phyloP scores from a whole-genome alignment of 495 filamentous ascomycete species.

The Lophiotrema nucula region DNA sequence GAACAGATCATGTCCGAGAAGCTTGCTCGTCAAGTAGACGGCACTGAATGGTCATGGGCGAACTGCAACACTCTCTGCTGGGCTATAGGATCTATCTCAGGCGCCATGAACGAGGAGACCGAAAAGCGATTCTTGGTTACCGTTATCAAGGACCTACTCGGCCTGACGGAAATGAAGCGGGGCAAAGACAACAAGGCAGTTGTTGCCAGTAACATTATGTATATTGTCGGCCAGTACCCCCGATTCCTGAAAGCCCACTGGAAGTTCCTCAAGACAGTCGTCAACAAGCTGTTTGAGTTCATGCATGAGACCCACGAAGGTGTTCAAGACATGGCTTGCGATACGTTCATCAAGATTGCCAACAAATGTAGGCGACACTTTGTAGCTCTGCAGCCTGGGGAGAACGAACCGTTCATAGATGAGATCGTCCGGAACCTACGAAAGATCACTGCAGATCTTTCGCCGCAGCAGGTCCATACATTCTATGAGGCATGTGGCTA shows the following conservation, averaged over 20 bases:
- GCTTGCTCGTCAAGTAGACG: conserved; percentile 88
- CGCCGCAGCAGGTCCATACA: conserved; percentile 95
- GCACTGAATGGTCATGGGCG: conserved; percentile 95
- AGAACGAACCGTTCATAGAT: conserved; percentile 95
- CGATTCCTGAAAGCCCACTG: conserved; percentile 98
- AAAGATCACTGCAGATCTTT: conserved; percentile 91
- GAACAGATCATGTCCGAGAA: conserved; percentile 99
- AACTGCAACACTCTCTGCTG: conserved; percentile 99
- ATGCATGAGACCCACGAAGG: conserved; percentile 99
- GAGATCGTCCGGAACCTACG: conserved; percentile 95
- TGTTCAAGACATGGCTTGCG: conserved; percentile 99
- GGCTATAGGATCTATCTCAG: conserved; percentile 97
- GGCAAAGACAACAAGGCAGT: conserved; percentile 99
- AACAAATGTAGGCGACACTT: conserved; percentile 98
- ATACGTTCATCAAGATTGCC: conserved; percentile 99
- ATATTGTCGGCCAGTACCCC: conserved; percentile 98
- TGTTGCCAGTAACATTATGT: conserved; percentile 99
- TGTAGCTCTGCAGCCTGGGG: conserved; percentile 90
- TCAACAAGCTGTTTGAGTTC: conserved; percentile 99
- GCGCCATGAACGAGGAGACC: conserved; percentile 99
- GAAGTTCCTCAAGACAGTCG: conserved; percentile 99
- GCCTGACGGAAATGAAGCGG: conserved; percentile 96
- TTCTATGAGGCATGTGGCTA: conserved; percentile 99
- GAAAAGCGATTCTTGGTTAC: conserved; percentile 98
- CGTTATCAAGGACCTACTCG: conserved; percentile 98